Conservation (phyloP, 78 protist genomes). For the Diacronema lutheri region DNA sequence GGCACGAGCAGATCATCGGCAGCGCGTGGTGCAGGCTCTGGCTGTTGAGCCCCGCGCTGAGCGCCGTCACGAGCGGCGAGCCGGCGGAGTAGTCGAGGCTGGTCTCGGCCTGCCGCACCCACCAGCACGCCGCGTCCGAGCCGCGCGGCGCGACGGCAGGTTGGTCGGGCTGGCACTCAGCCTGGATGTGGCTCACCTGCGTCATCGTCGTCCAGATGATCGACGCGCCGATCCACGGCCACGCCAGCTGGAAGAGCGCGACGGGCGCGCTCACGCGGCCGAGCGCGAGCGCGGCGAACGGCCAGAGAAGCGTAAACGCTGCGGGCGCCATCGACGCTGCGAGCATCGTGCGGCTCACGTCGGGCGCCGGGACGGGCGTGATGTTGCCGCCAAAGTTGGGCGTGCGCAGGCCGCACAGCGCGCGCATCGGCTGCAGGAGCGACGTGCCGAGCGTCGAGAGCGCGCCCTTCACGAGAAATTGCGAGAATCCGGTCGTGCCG, state of each 20-base stretch:
- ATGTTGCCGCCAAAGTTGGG: slow-evolving; percentile 8
- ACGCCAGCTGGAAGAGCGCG: too few relatives aligned
- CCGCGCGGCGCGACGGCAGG: not conserved
- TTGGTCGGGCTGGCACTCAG: not conserved
- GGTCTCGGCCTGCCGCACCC: not conserved
- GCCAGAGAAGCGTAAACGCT: not conserved
- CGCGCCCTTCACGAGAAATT: not conserved
- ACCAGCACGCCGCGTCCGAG: not conserved
- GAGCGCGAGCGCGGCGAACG: not conserved
- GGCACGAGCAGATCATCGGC: slow-evolving; percentile 1
- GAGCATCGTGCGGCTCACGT: not conserved
- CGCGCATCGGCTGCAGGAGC: not conserved
- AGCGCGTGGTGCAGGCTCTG: slow-evolving; percentile 3
- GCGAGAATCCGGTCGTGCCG: too few relatives aligned
- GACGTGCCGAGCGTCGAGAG: not conserved
- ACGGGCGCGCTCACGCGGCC: too few relatives aligned
- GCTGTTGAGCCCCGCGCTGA: not conserved
- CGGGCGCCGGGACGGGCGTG: slow-evolving; percentile 2
- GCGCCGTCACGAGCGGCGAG: not conserved
- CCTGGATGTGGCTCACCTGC: slow-evolving; percentile 10
- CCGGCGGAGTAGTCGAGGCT: not conserved
- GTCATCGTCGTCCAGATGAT: slow-evolving; percentile 15
- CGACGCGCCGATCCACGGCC: too few relatives aligned
- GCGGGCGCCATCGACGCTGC: not conserved
- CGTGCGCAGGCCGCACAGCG: not conserved